These are phyloP conservation scores for Pelargonium cotyledonis DNA, from an alignment of 441 rosid species.

Conservation along the genomic window DNA sequence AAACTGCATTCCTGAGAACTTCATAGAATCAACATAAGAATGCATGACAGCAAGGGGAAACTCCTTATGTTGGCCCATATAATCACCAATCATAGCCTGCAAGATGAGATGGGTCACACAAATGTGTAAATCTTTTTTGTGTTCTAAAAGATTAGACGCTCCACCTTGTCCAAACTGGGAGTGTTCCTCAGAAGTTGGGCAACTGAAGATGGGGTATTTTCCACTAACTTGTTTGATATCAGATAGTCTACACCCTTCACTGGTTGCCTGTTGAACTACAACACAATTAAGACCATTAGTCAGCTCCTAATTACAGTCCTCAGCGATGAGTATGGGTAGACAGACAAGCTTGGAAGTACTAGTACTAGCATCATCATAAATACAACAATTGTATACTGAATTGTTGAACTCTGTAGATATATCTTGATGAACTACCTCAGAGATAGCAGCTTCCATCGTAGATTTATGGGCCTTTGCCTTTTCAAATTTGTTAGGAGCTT, in stretches of 20 bases:
- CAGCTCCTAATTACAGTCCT: slow-evolving; percentile 13
- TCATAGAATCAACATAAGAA: slow-evolving; percentile 89
- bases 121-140: slow-evolving; percentile 16
- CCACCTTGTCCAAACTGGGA: slow-evolving; percentile 79
- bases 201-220: slow-evolving; percentile 70
- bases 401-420: slow-evolving; percentile 4
- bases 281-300: slow-evolving; percentile 23
- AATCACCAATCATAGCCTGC: slow-evolving; percentile 97
- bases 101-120: slow-evolving; percentile 36
- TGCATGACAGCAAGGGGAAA: slow-evolving; percentile 99
- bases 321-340: neutral
- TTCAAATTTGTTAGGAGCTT: slow-evolving; percentile 76
- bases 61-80: slow-evolving; percentile 95
- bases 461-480: slow-evolving; percentile 99
- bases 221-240: slow-evolving; percentile 80
- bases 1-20: slow-evolving; percentile 90
- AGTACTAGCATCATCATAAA: neutral
- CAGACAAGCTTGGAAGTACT: neutral
- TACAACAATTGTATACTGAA: neutral
- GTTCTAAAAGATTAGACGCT: slow-evolving; percentile 17
- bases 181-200: slow-evolving; percentile 83
- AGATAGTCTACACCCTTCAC: slow-evolving; percentile 73
- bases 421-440: slow-evolving; percentile 53
- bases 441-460: slow-evolving; percentile 86
- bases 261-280: slow-evolving; percentile 94